Conservation (phyloP, 495 filamentous ascomycete genomes). For the Niebla homalea region DNA sequence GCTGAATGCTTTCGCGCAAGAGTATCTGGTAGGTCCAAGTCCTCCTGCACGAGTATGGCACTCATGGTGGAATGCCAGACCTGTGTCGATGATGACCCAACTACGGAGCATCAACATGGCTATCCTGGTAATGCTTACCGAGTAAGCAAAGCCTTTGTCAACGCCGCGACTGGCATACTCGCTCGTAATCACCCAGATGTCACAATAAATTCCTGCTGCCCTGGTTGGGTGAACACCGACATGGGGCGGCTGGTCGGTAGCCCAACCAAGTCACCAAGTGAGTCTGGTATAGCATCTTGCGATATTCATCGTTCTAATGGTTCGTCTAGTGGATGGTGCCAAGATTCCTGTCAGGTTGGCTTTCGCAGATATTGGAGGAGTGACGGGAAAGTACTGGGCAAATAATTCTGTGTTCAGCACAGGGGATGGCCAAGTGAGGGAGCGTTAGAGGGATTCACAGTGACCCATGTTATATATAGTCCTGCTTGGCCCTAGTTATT, state of each 20-base stretch:
- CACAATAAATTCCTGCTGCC: slow-evolving; percentile 23
- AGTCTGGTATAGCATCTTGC: not conserved
- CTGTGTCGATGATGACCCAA: not conserved
- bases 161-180: slow-evolving; percentile 18
- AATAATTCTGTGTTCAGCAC: not conserved
- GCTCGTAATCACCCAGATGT: slow-evolving; percentile 17
- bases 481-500: too few species aligned
- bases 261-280: slow-evolving; percentile 3
- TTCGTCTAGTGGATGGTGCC: slow-evolving; percentile 3
- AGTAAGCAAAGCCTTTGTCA: slow-evolving; percentile 23
- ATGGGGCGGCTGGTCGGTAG: slow-evolving; percentile 3
- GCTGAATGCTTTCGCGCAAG: slow-evolving; percentile 4
- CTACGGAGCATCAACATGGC: slow-evolving; percentile 6
- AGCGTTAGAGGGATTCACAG: slow-evolving; percentile 1
- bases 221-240: slow-evolving; percentile 21
- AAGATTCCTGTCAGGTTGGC: slow-evolving; percentile 5
- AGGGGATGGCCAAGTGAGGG: slow-evolving; percentile 4
- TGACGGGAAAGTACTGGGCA: slow-evolving; percentile 9
- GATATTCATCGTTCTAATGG: not conserved
- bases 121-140: slow-evolving; percentile 17
- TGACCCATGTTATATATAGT: too few species aligned
- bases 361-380: slow-evolving; percentile 4
- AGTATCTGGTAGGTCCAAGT: slow-evolving; percentile 2
- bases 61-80: not conserved
- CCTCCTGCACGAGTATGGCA: not conserved